phyloP scores from a whole-genome alignment of 768 basidiomycete species.

The Glaciozyma martinii region DNA sequence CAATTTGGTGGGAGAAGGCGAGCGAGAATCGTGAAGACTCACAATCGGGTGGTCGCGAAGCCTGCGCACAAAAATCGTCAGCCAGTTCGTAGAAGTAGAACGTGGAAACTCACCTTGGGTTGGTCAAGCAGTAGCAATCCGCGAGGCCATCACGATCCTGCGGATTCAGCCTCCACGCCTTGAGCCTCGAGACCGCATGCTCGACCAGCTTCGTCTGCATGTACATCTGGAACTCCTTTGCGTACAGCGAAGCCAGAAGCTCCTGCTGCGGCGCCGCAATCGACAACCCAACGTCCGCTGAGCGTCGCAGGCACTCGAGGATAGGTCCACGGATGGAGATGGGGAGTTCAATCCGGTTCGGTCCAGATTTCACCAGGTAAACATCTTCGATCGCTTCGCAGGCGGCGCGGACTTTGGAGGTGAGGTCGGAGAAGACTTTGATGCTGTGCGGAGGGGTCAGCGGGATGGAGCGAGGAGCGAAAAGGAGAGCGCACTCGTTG shows the following conservation, averaged over 20 bases:
- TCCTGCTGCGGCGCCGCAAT: constrained; percentile 9
- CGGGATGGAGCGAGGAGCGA: too few species aligned
- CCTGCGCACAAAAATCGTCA: neutral
- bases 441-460: constrained; percentile 2
- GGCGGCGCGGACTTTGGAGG: constrained; percentile 5
- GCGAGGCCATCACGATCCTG: constrained; percentile 5
- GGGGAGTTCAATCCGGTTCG: constrained; percentile 17
- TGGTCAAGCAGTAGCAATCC: constrained; percentile 17
- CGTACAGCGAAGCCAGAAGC: constrained; percentile 1
- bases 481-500: constrained; percentile 2
- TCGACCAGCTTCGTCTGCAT: constrained; percentile 11
- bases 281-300: neutral
- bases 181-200: constrained; percentile 6
- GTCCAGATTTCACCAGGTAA: constrained; percentile 13
- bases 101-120: neutral
- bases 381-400: constrained; percentile 10
- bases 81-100: neutral
- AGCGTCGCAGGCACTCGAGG: constrained; percentile 1
- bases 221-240: constrained; percentile 6
- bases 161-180: neutral
- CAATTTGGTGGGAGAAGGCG: neutral
- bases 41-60: constrained; percentile 18
- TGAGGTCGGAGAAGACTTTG: constrained; percentile 10
- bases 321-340: constrained; percentile 20
- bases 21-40: neutral